Conservation (phyloP, 2,329 filamentous ascomycete species). For the Aspergillus cejpii region DNA sequence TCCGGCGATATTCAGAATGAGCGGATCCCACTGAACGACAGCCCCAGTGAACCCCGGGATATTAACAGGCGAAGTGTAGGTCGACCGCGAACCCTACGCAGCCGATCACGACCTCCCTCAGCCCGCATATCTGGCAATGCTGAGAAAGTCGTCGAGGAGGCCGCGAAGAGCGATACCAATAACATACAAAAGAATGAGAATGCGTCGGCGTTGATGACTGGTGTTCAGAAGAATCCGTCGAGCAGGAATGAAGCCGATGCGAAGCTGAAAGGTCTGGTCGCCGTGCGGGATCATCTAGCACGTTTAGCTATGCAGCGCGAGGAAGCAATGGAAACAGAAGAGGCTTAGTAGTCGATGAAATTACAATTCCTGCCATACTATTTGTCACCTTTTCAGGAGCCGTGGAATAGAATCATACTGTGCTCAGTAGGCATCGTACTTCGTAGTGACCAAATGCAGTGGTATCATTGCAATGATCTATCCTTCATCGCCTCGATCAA, state of each 20-base stretch:
- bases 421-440: not conserved
- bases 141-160: too few relatives aligned
- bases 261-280: conserved; percentile 30
- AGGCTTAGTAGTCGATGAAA: conserved; percentile 13
- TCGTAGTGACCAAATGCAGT: not conserved
- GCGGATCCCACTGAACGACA: conserved; percentile 5
- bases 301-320: conserved; percentile 36
- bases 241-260: conserved; percentile 15
- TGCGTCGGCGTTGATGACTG: not conserved
- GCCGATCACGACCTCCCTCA: conserved; percentile 13
- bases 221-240: not conserved
- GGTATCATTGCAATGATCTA: not conserved
- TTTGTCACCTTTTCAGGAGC: not conserved
- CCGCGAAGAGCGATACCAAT: not conserved
- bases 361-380: not conserved
- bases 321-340: conserved; percentile 34
- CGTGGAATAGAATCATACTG: not conserved
- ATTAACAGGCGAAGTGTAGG: conserved; percentile 4
- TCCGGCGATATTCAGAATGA: conserved; percentile 11
- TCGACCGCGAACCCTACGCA: conserved; percentile 14
- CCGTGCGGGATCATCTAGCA: conserved; percentile 31
- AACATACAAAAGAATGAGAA: conserved; percentile 12
- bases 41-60: conserved; percentile 7
- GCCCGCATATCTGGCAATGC: not conserved
- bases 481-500: not conserved